Evolutionary conservation across 176 grass and related monocot genomes (phyloP).

Genomic region (Chloris gayana): DNA sequence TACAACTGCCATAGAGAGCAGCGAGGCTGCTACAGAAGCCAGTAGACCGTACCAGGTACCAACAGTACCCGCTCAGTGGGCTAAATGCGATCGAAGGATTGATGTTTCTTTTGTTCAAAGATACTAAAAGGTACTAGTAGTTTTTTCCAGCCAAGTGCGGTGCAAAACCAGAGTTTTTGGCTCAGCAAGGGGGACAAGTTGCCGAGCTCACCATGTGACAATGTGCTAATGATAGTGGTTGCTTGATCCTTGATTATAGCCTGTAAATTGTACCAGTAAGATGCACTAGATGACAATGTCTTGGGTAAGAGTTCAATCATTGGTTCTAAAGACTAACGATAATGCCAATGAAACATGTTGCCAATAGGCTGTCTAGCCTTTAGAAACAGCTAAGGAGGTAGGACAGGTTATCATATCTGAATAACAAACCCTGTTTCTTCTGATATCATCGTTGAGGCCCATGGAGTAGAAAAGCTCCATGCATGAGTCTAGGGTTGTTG

Average conservation of each 20-base stretch:
- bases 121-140: too few relatives aligned
- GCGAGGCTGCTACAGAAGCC: not conserved
- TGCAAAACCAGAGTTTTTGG: not conserved
- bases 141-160: not conserved
- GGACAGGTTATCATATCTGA: too few relatives aligned
- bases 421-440: too few relatives aligned
- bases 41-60: conserved; percentile 26
- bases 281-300: conserved; percentile 12
- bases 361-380: not conserved
- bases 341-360: not conserved
- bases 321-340: conserved; percentile 17
- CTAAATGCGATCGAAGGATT: not conserved
- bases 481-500: not conserved
- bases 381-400: not conserved
- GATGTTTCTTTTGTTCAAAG: not conserved
- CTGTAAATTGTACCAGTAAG: not conserved
- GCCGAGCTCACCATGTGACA: conserved; percentile 52
- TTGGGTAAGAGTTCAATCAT: conserved; percentile 22
- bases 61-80: not conserved
- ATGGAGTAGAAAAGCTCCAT: too few relatives aligned
- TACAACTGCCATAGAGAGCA: not conserved
- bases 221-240: conserved; percentile 17
- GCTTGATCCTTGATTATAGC: not conserved
- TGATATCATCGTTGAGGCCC: too few relatives aligned
- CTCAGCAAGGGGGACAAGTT: conserved; percentile 18